Evolutionary conservation across 257 asterid genomes (phyloP).

Genomic region (Ligustrum vulgare): DNA sequence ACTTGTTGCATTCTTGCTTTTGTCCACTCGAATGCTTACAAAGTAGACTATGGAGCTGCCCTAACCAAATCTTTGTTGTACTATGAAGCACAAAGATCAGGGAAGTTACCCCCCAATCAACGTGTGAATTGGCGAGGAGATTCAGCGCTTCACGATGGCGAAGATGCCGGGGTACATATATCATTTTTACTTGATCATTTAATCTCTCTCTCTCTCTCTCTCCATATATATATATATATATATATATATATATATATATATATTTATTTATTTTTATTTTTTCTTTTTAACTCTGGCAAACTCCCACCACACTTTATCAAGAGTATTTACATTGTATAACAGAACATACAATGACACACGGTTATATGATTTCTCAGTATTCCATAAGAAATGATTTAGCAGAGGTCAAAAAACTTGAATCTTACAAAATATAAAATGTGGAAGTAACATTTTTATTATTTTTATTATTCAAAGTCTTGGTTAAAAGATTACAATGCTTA

Average conservation of each 20-base stretch:
- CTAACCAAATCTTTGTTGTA: slow-evolving; percentile 54
- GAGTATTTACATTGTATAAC: neutral
- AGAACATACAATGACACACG: neutral
- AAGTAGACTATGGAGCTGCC: slow-evolving; percentile 53
- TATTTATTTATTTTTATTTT: no score
- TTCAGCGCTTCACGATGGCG: slow-evolving; percentile 58
- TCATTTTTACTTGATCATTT: no score
- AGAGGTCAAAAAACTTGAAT: neutral
- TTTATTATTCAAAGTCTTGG: no score
- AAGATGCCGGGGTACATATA: slow-evolving; percentile 34
- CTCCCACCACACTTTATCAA: no score
- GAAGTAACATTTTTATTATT: no score
- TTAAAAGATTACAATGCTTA: no score
- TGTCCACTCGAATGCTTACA: slow-evolving; percentile 20
- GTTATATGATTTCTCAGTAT: neutral
- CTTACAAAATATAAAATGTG: no score
- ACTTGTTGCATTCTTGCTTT: slow-evolving; percentile 21
- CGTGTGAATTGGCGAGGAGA: slow-evolving; percentile 61
- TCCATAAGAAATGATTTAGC: neutral
- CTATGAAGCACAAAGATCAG: slow-evolving; percentile 78
- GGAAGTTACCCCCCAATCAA: slow-evolving; percentile 50
- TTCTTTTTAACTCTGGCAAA: no score
- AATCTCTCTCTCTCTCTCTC: no score
- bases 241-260: no score
- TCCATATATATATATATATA: no score